Evolutionary conservation across 2,329 filamentous ascomycete genomes (phyloP).

Genomic region (Raffaelea albimanens): DNA sequence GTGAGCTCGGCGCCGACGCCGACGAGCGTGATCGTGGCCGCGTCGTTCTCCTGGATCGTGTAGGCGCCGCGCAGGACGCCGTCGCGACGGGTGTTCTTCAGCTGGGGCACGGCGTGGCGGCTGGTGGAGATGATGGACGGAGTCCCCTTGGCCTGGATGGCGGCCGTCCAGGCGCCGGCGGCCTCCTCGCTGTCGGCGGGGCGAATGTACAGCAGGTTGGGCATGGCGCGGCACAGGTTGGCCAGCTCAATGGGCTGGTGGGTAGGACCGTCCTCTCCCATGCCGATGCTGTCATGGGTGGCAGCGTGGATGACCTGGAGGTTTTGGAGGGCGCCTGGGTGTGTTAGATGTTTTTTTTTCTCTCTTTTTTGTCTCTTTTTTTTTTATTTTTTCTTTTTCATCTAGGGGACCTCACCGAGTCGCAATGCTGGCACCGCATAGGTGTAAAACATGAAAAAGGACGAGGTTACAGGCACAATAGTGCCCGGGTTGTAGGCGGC

Average conservation of each 20-base stretch:
- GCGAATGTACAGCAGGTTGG: slow-evolving; percentile 51
- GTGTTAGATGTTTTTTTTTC: not conserved
- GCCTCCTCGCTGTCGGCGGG: slow-evolving; percentile 50
- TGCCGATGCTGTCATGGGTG: slow-evolving; percentile 52
- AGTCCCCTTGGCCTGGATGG: slow-evolving; percentile 22
- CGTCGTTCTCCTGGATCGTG: slow-evolving; percentile 17
- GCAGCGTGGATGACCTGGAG: slow-evolving; percentile 50
- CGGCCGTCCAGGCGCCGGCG: slow-evolving; percentile 37
- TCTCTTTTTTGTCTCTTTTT: too few species aligned
- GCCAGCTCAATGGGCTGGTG: slow-evolving; percentile 53
- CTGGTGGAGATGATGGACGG: slow-evolving; percentile 35
- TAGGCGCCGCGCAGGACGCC: slow-evolving; percentile 30
- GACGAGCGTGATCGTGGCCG: slow-evolving; percentile 29
- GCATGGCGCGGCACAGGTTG: slow-evolving; percentile 51
- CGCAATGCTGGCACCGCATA: slow-evolving; percentile 12
- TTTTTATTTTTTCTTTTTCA: too few species aligned
- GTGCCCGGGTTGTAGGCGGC: slow-evolving; percentile 43
- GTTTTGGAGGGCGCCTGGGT: slow-evolving; percentile 43
- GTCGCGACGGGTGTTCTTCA: slow-evolving; percentile 20
- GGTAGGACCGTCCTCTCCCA: slow-evolving; percentile 51
- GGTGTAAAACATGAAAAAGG: slow-evolving; percentile 49
- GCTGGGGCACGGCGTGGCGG: slow-evolving; percentile 29
- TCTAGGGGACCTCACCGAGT: not conserved
- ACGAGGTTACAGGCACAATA: slow-evolving; percentile 42
- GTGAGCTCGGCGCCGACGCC: slow-evolving; percentile 26